Percentiles rank a stretch among this genome's conserved stretches.
phyloP scores from a whole-genome alignment of 1,139 yeast species.

The Kazachstania sp. region DNA sequence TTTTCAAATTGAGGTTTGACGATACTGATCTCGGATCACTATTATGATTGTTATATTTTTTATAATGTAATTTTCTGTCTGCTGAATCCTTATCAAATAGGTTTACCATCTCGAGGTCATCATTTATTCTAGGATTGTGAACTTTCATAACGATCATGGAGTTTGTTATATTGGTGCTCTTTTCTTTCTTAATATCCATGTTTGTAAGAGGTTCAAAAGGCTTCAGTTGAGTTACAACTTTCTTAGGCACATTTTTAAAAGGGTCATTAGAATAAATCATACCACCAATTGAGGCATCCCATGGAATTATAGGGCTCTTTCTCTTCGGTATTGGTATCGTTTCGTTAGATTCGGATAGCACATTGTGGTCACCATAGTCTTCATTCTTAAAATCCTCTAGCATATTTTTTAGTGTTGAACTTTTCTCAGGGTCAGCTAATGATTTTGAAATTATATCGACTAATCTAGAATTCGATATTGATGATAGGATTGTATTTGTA shows the following conservation, averaged over 20 bases:
- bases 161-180: conserved; percentile 2
- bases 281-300: conserved; percentile 33
- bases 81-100: conserved; percentile 9
- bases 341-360: neutral
- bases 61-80: conserved; percentile 3
- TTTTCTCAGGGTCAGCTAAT: neutral
- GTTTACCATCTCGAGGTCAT: conserved; percentile 21
- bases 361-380: neutral
- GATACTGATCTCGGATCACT: neutral
- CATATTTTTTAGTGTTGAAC: neutral
- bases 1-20: conserved; percentile 2
- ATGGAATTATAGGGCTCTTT: conserved; percentile 25
- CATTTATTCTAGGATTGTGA: conserved; percentile 25
- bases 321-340: neutral
- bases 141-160: conserved; percentile 20
- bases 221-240: conserved; percentile 20
- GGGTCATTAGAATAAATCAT: conserved; percentile 26
- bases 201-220: conserved; percentile 16
- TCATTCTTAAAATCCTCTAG: neutral
- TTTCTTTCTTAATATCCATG: conserved; percentile 4
- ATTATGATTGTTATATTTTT: neutral
- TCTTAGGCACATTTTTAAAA: conserved; percentile 26
- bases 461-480: neutral
- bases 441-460: neutral
- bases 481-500: neutral